Conservation (phyloP, 768 basidiomycete genomes). For the Termitomyces sp. region DNA sequence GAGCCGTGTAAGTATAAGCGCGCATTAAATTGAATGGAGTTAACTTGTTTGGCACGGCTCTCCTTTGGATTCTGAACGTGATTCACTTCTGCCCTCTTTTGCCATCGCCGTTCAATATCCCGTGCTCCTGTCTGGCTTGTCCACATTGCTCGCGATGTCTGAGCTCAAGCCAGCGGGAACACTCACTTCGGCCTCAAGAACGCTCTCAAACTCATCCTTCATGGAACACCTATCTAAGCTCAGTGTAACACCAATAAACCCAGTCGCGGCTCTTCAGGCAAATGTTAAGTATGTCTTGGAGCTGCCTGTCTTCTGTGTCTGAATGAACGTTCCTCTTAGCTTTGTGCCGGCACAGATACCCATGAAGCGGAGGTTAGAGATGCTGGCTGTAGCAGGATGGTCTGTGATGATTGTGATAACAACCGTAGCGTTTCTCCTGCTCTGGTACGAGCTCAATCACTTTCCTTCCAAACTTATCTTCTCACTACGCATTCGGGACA, state of each 20-base stretch:
- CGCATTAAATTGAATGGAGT: slow-evolving; percentile 2
- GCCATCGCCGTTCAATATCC: neutral
- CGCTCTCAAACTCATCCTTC: slow-evolving; percentile 60
- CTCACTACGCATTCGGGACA: slow-evolving; percentile 27
- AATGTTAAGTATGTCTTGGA: slow-evolving; percentile 63
- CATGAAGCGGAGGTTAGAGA: slow-evolving; percentile 83
- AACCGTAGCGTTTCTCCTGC: slow-evolving; percentile 66
- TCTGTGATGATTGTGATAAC: slow-evolving; percentile 75
- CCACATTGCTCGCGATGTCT: slow-evolving; percentile 10
- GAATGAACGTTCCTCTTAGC: slow-evolving; percentile 31
- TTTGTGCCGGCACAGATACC: slow-evolving; percentile 90
- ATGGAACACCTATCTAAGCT: slow-evolving; percentile 62
- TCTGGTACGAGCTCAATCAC: slow-evolving; percentile 60
- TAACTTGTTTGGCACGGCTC: slow-evolving; percentile 1
- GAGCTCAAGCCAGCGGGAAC: slow-evolving; percentile 19
- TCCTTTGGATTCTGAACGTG: neutral
- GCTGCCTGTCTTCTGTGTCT: neutral
- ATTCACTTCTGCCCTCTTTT: neutral
- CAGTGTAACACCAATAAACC: slow-evolving; percentile 55
- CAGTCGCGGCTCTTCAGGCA: slow-evolving; percentile 66
- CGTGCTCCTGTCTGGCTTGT: slow-evolving; percentile 7
- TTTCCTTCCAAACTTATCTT: neutral
- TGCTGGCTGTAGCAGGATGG: slow-evolving; percentile 85
- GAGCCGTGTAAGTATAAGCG: slow-evolving; percentile 4
- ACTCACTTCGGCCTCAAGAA: slow-evolving; percentile 41